These are phyloP conservation scores for Pythium brachiatum DNA, from an alignment of 352 stramenopile genomes.

Conservation along the genomic window DNA sequence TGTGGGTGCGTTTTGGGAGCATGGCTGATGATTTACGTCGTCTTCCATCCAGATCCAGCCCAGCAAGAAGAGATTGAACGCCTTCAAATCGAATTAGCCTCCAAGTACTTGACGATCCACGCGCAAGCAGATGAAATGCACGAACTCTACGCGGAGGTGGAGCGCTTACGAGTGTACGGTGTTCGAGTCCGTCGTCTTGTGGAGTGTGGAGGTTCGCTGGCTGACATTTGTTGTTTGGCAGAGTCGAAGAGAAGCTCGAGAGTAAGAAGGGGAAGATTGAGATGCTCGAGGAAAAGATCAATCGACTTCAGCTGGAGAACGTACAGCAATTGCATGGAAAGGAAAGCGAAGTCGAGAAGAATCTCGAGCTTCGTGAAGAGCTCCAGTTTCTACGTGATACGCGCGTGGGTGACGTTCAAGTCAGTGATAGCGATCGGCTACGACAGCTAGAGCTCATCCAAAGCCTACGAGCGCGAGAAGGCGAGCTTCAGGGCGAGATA, in stretches of 20 bases:
- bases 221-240: neutral
- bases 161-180: slow-evolving; percentile 43
- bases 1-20: neutral
- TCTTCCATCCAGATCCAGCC: slow-evolving; percentile 25
- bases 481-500: slow-evolving; percentile 48
- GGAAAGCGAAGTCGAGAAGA: slow-evolving; percentile 41
- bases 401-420: slow-evolving; percentile 42
- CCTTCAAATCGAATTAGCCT: slow-evolving; percentile 50
- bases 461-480: slow-evolving; percentile 39
- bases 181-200: neutral
- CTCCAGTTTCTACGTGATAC: slow-evolving; percentile 55
- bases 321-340: slow-evolving; percentile 53
- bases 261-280: slow-evolving; percentile 37
- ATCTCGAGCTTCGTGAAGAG: slow-evolving; percentile 45
- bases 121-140: slow-evolving; percentile 63
- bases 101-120: slow-evolving; percentile 55
- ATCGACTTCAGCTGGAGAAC: slow-evolving; percentile 42
- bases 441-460: slow-evolving; percentile 61
- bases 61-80: slow-evolving; percentile 60
- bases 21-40: neutral
- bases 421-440: slow-evolving; percentile 56
- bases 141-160: slow-evolving; percentile 49
- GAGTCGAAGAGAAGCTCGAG: slow-evolving; percentile 37
- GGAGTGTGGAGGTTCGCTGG: neutral
- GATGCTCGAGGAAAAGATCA: slow-evolving; percentile 30